phyloP scores from a whole-genome alignment of 2,329 filamentous ascomycete genomes.

The Ophiostoma sp. region DNA sequence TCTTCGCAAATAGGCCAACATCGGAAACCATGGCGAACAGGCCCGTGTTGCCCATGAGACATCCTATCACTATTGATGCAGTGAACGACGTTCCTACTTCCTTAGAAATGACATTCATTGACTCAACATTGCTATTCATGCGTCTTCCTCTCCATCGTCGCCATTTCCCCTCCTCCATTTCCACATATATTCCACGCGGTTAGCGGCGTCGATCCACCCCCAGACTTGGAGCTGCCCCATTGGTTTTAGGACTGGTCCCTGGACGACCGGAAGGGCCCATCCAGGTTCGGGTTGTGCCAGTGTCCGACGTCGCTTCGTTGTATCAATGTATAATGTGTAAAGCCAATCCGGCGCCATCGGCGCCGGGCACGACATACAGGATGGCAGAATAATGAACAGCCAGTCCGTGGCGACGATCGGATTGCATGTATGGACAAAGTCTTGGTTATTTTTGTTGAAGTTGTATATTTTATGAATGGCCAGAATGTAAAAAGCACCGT shows the following conservation, averaged over 20 bases:
- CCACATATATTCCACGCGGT: background rate
- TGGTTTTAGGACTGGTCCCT: background rate
- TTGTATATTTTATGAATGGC: background rate
- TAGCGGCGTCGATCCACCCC: conserved; percentile 16
- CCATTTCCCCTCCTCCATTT: background rate
- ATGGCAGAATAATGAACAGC: background rate
- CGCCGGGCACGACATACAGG: background rate
- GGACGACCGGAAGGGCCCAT: conserved; percentile 3
- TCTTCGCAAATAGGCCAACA: background rate
- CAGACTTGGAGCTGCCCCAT: background rate
- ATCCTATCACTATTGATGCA: background rate
- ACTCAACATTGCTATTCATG: background rate
- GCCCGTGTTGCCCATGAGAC: background rate
- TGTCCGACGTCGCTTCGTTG: background rate
- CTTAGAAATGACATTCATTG: too few relatives aligned
- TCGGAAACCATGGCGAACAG: background rate
- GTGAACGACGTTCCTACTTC: background rate
- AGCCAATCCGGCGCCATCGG: background rate
- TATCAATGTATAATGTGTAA: background rate
- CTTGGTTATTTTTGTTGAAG: background rate
- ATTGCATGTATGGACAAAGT: background rate
- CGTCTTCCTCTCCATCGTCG: background rate
- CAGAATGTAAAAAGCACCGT: conserved; percentile 3
- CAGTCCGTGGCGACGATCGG: background rate
- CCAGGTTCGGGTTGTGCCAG: background rate